Conservation (phyloP, 2,329 filamentous ascomycete genomes). For the Fusarium multiceps region DNA sequence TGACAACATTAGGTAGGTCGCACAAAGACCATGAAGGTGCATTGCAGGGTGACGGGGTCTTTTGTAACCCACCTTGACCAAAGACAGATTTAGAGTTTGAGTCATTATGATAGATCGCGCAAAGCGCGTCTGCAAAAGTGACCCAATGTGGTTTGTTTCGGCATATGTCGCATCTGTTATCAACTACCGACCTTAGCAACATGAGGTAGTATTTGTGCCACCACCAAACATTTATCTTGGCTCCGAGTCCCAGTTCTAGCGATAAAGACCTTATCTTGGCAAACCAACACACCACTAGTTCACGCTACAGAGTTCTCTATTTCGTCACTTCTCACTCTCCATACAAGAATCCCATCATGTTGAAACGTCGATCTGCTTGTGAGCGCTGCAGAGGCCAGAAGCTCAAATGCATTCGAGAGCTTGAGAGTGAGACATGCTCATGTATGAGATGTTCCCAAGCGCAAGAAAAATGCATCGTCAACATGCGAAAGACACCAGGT, state of each 20-base stretch:
- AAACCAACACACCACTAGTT: not conserved
- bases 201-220: not conserved
- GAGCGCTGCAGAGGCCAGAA: slow-evolving; percentile 4
- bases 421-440: not conserved
- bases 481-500: not conserved
- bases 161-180: not conserved
- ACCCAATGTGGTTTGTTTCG: not conserved
- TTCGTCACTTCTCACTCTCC: not conserved
- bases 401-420: slow-evolving; percentile 2
- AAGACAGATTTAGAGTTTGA: not conserved
- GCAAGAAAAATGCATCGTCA: not conserved
- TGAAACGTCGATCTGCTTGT: not conserved
- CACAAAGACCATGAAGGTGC: not conserved
- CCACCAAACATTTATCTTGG: not conserved
- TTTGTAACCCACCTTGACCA: not conserved
- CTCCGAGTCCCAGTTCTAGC: not conserved
- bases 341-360: not conserved
- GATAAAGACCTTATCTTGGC: not conserved
- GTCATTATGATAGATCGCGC: not conserved
- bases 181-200: not conserved
- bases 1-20: not conserved
- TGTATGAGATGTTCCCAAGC: not conserved
- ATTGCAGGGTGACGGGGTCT: not conserved
- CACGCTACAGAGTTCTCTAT: not conserved
- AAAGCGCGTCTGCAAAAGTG: not conserved